These are phyloP conservation scores for Cymodocea nodosa DNA, from an alignment of 116 monocot species.

Conservation along the genomic window DNA sequence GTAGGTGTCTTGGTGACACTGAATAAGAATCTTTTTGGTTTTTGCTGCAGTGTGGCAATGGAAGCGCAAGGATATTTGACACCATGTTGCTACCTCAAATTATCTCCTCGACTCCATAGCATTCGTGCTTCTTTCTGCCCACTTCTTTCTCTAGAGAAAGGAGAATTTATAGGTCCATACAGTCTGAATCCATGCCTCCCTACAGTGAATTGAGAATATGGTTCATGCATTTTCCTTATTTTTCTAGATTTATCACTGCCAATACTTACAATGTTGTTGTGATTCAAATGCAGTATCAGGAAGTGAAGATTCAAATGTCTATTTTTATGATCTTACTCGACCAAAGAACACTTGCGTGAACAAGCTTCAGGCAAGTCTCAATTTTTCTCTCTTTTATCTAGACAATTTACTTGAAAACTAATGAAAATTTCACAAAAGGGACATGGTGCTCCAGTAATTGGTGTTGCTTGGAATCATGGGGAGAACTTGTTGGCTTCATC, in stretches of 20 bases:
- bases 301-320: conserved; percentile 95
- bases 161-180: conserved; percentile 82
- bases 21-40: no score
- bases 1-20: no score
- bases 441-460: conserved; percentile 82
- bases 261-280: conserved; percentile 1
- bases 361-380: conserved; percentile 72
- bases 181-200: not conserved
- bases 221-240: not conserved
- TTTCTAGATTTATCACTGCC: not conserved
- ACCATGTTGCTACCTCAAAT: conserved; percentile 76
- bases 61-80: conserved; percentile 82
- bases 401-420: conserved; percentile 1
- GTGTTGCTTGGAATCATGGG: conserved; percentile 94
- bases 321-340: conserved; percentile 94
- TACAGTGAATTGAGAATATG: not conserved
- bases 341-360: conserved; percentile 87
- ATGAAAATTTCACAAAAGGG: conserved; percentile 35
- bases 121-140: conserved; percentile 92
- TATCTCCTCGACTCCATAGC: conserved; percentile 63
- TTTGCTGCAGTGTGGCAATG: conserved; percentile 55
- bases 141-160: conserved; percentile 93
- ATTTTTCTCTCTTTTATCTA: not conserved
- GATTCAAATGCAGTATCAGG: conserved; percentile 55
- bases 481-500: conserved; percentile 92